These are phyloP conservation scores for Aspergillus sp. DNA, from an alignment of 2,329 filamentous ascomycete species.

Conservation along the genomic window DNA sequence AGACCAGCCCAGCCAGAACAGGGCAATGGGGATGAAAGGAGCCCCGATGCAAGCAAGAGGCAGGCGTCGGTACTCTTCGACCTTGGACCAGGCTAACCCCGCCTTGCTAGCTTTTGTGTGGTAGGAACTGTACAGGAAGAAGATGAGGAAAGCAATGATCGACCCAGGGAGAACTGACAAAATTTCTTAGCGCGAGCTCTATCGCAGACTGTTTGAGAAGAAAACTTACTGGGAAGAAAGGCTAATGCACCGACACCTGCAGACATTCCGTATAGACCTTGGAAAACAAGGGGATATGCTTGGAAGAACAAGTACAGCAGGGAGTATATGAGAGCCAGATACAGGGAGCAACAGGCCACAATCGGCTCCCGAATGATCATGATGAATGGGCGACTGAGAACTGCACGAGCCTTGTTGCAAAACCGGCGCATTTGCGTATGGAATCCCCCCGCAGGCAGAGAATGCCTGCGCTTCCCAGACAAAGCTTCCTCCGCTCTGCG, in stretches of 20 bases:
- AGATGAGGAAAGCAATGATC: conserved; percentile 57
- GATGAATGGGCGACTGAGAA: conserved; percentile 67
- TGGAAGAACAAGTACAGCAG: conserved; percentile 71
- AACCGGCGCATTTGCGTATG: conserved; percentile 24
- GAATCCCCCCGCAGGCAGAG: background rate
- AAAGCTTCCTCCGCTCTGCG: conserved; percentile 48
- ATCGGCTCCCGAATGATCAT: conserved; percentile 71
- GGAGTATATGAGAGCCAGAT: conserved; percentile 66
- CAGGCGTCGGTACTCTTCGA: conserved; percentile 61
- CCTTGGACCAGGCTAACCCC: conserved; percentile 57
- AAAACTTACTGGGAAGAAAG: conserved; percentile 26
- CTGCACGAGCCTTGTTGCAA: conserved; percentile 49
- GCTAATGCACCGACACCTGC: conserved; percentile 28
- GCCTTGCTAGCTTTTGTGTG: conserved; percentile 51
- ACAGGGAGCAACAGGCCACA: conserved; percentile 65
- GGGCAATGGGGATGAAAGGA: conserved; percentile 52
- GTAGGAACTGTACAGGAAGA: conserved; percentile 62
- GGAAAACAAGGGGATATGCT: conserved; percentile 68
- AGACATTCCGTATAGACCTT: conserved; percentile 32
- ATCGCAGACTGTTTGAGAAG: background rate
- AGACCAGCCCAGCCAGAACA: conserved; percentile 45
- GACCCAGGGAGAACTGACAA: conserved; percentile 56
- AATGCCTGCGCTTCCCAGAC: conserved; percentile 54
- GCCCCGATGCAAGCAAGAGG: conserved; percentile 70
- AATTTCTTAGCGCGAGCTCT: background rate